phyloP scores from a whole-genome alignment of 176 grass and related monocot species.

The Carex littledalei region DNA sequence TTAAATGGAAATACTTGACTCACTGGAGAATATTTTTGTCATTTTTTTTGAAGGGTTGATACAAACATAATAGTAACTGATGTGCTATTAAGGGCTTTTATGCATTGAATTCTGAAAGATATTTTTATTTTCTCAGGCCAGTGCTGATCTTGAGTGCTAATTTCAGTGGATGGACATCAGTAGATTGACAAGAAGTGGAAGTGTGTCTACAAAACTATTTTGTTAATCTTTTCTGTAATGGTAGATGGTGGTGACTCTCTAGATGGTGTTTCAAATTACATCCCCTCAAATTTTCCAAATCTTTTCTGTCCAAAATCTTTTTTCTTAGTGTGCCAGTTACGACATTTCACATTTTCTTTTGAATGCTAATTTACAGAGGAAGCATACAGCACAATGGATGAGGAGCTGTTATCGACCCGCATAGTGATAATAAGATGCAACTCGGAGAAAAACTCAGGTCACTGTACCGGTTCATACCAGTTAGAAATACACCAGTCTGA shows the following conservation, averaged over 20 bases:
- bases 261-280: constrained; percentile 1
- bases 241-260: constrained; percentile 55
- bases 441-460: no score
- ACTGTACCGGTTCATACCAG: no score
- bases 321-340: no score
- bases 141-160: constrained; percentile 90
- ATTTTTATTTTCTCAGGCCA: constrained; percentile 48
- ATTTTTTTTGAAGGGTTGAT: neutral
- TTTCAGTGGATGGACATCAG: constrained; percentile 74
- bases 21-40: neutral
- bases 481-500: no score
- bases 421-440: no score
- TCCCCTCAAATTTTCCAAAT: no score
- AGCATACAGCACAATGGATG: no score
- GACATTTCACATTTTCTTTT: no score
- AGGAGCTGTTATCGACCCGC: no score
- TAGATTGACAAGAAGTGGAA: constrained; percentile 18
- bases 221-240: constrained; percentile 12
- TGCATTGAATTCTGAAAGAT: neutral
- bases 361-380: no score
- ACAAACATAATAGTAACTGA: neutral
- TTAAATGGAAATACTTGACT: neutral
- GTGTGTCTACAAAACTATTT: neutral
- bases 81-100: neutral
- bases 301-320: no score